Conservation (phyloP, 495 filamentous ascomycete genomes). For the Xylaria grammica region DNA sequence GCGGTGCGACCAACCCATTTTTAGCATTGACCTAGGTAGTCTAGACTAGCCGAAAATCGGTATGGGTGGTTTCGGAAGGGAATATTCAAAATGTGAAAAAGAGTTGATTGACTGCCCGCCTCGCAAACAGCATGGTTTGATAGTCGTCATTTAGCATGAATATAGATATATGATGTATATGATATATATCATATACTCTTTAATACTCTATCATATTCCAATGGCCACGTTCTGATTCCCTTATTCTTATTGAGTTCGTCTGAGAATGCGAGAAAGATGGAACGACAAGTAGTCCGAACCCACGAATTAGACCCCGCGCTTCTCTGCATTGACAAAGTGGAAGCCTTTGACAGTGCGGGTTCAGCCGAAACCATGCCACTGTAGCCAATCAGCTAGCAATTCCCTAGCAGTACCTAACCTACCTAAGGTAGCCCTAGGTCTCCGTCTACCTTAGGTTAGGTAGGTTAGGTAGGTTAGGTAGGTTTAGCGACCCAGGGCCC, state of each 20-base stretch:
- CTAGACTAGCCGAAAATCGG: slow-evolving; percentile 6
- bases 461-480: no score
- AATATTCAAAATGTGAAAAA: neutral
- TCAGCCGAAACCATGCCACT: neutral
- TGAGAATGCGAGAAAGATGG: neutral
- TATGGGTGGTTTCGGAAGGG: neutral
- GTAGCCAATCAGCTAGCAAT: no score
- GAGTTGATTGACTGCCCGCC: neutral
- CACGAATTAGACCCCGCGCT: slow-evolving; percentile 11
- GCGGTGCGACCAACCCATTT: no score
- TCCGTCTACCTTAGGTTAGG: no score
- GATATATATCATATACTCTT: no score
- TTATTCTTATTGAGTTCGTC: neutral
- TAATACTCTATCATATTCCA: no score
- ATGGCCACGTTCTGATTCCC: no score
- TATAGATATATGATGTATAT: no score
- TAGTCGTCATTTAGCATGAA: neutral
- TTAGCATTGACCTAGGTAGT: no score
- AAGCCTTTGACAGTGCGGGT: slow-evolving; percentile 11
- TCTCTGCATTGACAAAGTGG: neutral
- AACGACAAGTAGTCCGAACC: slow-evolving; percentile 2
- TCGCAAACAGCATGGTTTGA: neutral
- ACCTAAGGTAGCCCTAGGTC: no score
- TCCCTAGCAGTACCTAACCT: no score
- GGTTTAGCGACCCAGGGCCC: no score